Base-by-base conservation (phyloP, 163 green algal species). In the Prototheca wickerhamii region DNA sequence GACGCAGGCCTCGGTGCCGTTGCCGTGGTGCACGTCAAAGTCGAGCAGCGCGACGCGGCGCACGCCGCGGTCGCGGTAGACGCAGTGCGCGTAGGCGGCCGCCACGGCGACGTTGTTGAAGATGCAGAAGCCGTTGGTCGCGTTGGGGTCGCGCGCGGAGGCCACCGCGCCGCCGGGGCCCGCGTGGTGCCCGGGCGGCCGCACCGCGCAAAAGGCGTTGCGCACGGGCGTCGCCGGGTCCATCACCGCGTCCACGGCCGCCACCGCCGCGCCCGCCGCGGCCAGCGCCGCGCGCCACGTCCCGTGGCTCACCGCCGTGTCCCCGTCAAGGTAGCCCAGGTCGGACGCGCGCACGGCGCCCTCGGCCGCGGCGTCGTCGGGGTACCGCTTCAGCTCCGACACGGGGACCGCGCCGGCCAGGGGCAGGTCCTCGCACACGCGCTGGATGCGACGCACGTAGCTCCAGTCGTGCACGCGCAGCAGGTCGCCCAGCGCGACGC, bases 11-110 rank as follows among this genome's bases (percentile, higher is more conserved):
- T 72, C 66, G 15, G 91, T 97, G 63, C 91, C 90, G 75, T 98
- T 98, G 70, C 91, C 91, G 74, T 96, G 90, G 75, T 98, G 91
- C 30, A 96, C 91, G 72, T 98, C 91, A 79, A 96, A 98, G 69
- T 98, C 90, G 31, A 98, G 67, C 28, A 98, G 83, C 1, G 87
- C 88, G 28, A 96, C 87, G 1, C 80, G 77, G 31, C 71, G 59
- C 32, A 96, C 81, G 61, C 77, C 73, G 18, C 63, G 56, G 25
- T 82, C 63, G 8, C 82, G 67, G 70, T 95, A 78, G 18, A 87
- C 73, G 42, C 79, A 83, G 73, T 92, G 79, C 8, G 90, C 90
- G 73, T 96, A 96, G 1, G 86, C 83, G 15, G 87, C 90, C 4
- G 73, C 91, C 31, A 96, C 86, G 35, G 91, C 91, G n/a, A 95